Base-by-base conservation (phyloP, 2,329 filamentous ascomycete species). In the Penicillium corylophilum region DNA sequence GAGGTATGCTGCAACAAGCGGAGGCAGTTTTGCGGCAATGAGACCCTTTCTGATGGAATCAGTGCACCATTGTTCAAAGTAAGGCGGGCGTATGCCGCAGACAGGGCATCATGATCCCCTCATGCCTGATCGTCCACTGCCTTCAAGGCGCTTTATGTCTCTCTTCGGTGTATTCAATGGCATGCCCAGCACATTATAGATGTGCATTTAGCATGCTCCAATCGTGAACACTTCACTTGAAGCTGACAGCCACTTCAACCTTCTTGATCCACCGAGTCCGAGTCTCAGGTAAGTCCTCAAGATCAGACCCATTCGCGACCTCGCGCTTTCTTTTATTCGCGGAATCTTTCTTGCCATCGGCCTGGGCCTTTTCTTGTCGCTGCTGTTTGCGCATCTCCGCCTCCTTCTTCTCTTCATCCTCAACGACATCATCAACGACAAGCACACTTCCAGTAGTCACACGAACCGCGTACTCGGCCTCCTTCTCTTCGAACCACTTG, bases 401-500 rank as follows among this genome's bases (percentile, higher is more conserved):
- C 50, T 63, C 49, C 52, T 69, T 65, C 38, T 57, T 57, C 44
- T 65, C 64, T 42, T 69, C 68, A 42, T 72, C 67, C 46, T 73
- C 71, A 26, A 79, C 74, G 48, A 86, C 76, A 74, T 86, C 83
- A 72, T 86, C 83, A 48, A 86, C 77, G 40, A 81, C 81, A 49
- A 76, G 69, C 42, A 83, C 78, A 65, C 72, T 82, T 23, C 82
- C 82, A 55, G 81, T 82, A 62, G 74, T 75, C 35, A 85, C 69
- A 43, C 69, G 71, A 4, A 85, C 80, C 6, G 61, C 64, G 64
- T 77, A 84, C 54, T 72, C 67, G 47, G 76, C 73, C 38, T 70
- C 74, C 57, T 80, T 74, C 50, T 77, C 74, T 64, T 80, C 77
- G 59, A 86, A 85, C 76, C 77, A 82, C 44, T 78, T 64, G 1